Evolutionary conservation across 2,329 filamentous ascomycete genomes (phyloP), one percentile per base, ranked within the genome.

Genomic region (Botryotinia calthae): DNA sequence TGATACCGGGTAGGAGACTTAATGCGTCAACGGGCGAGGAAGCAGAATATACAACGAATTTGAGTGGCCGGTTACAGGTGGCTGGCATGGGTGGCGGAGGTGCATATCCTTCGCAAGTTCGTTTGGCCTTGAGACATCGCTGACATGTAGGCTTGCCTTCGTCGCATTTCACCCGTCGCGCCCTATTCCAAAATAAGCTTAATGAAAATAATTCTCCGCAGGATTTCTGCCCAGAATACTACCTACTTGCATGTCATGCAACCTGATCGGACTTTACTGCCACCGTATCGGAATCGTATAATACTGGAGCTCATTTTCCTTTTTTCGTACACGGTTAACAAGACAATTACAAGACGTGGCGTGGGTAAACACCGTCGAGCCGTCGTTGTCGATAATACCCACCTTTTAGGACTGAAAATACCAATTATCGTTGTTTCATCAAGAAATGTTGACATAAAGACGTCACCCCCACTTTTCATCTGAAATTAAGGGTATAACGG

Each of bases 161-260:
- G 69, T 79, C 77, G 48, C 76, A 78, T 42, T 78, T 78, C 4
- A 79, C 62, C 34, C 70, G 74, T 22, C 76, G 72, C 18, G 75
- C 75, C 58, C 76, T 77, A 37, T 42, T 2, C 8, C 51, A 34
- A 34, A 31, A 44, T 59, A 69, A 69, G 51, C 34, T 54, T 67
- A 42, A 54, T 54, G 42, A 67, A 67, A 65, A 25, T 12, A 46
- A 34, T 48, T 37, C n/a, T 65, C 42, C 31, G 64, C 16, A 34
- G 16, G 16, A 4, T 54, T 67, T 31, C 25, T 12, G 25, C 34
- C 34, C 37, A 51, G 40, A 65, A 42, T 22, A 25, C 31, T 63
- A 64, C 71, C 44, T 72, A 69, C 72, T 70, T 73, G 72, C 73
- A 75, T 48, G 73, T 75, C 59, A 70, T 46, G 40, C 73, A 75